These are phyloP conservation scores for Pigoraptor vietnamica DNA, from an alignment of 78 protist genomes.

Conservation along the genomic window DNA sequence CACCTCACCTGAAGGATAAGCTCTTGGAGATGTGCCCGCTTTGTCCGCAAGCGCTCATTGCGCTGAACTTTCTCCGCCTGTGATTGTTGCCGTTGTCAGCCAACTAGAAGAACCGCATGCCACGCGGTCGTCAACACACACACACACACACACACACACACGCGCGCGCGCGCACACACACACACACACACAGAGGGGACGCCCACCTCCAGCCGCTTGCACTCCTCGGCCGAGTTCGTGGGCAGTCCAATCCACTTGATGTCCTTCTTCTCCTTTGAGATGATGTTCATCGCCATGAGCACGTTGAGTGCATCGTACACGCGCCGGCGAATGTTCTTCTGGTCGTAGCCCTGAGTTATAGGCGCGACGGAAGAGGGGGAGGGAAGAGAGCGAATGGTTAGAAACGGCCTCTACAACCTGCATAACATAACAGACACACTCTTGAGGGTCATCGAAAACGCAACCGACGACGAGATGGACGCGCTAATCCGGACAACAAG, in stretches of 20 bases:
- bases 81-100: no score
- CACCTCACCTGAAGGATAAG: no score
- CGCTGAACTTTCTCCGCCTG: no score
- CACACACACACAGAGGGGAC: no score
- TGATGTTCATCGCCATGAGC: constrained; percentile 82
- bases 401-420: neutral
- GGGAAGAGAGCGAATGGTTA: neutral
- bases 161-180: neutral
- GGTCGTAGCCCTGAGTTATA: constrained; percentile 3
- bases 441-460: no score
- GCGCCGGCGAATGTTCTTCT: constrained; percentile 84
- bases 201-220: constrained; percentile 1
- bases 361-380: no score
- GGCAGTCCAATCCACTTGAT: constrained; percentile 83
- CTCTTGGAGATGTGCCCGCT: no score
- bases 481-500: no score
- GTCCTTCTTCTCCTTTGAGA: constrained; percentile 66
- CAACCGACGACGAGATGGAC: no score
- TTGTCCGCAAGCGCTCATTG: no score
- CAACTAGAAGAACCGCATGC: no score
- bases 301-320: constrained; percentile 90
- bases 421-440: neutral
- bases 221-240: constrained; percentile 13
- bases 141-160: neutral
- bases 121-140: no score